Evolutionary conservation across 257 asterid species (phyloP).

Genomic region (Ilex aquifolium): DNA sequence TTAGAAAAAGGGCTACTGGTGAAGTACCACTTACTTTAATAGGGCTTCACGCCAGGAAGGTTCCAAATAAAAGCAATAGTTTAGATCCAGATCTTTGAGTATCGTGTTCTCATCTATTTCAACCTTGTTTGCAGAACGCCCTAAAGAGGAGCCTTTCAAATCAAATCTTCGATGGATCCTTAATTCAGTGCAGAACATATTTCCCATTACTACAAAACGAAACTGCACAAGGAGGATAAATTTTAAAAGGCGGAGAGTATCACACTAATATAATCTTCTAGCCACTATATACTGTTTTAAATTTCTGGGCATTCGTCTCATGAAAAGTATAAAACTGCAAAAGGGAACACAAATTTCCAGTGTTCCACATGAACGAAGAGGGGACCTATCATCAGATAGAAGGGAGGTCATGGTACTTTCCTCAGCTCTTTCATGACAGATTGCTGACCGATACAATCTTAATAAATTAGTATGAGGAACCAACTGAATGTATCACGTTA

Average conservation of each 20-base stretch:
- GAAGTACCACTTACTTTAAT: slow-evolving; percentile 46
- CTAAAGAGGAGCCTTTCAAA: slow-evolving; percentile 90
- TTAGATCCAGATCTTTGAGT: slow-evolving; percentile 92
- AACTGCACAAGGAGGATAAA: slow-evolving; percentile 45
- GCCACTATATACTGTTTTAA: no score
- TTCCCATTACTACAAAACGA: slow-evolving; percentile 95
- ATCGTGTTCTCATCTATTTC: slow-evolving; percentile 90
- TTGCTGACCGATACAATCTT: not conserved
- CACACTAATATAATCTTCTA: slow-evolving; percentile 6
- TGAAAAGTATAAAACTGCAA: no score
- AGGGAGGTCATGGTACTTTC: not conserved
- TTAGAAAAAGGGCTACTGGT: not conserved
- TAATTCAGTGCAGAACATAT: slow-evolving; percentile 94
- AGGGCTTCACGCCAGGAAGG: slow-evolving; percentile 81
- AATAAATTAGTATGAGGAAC: not conserved
- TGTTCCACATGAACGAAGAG: no score
- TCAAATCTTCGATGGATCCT: slow-evolving; percentile 94
- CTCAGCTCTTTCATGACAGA: not conserved
- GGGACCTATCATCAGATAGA: no score
- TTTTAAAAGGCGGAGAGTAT: not conserved
- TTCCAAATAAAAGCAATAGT: slow-evolving; percentile 90
- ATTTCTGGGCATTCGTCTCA: no score
- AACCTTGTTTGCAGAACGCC: slow-evolving; percentile 90
- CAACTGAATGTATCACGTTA: slow-evolving; percentile 2
- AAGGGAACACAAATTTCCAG: no score